phyloP scores from a whole-genome alignment of 208 protist genomes.

The Leishmania major region DNA sequence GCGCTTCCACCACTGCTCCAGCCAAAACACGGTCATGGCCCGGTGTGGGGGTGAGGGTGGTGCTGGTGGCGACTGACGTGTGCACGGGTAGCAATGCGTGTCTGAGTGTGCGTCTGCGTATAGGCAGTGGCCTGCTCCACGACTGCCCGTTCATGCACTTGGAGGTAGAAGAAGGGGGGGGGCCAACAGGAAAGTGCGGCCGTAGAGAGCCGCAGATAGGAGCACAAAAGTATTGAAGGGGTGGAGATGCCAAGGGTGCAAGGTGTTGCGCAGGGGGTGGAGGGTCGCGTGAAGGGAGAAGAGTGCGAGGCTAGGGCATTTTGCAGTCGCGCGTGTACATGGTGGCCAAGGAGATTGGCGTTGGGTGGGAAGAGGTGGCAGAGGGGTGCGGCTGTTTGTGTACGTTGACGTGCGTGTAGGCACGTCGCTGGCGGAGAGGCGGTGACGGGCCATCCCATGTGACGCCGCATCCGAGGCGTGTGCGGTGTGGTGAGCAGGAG shows the following conservation, averaged over 20 bases:
- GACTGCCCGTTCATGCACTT: not conserved
- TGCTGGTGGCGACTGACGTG: not conserved
- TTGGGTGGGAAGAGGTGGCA: too few species aligned
- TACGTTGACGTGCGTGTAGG: not conserved
- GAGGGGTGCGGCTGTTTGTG: not conserved
- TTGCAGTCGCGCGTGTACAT: not conserved
- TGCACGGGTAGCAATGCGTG: not conserved
- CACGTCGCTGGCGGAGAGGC: not conserved
- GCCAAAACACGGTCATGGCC: conserved; percentile 41
- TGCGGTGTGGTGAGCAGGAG: not conserved
- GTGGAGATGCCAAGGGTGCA: not conserved
- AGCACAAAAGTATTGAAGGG: not conserved
- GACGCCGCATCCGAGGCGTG: not conserved
- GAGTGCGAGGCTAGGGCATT: not conserved
- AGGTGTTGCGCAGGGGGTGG: not conserved
- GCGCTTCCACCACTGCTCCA: conserved; percentile 64
- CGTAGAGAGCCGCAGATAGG: not conserved
- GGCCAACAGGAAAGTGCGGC: not conserved
- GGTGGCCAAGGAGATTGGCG: not conserved
- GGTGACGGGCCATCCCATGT: not conserved
- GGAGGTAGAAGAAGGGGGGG: not conserved
- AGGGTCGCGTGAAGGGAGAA: not conserved
- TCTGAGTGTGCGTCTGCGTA: not conserved
- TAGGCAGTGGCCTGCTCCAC: not conserved
- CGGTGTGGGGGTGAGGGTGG: not conserved